Evolutionary conservation across 2,329 filamentous ascomycete species (phyloP).

Genomic region (Alternaria sp.): DNA sequence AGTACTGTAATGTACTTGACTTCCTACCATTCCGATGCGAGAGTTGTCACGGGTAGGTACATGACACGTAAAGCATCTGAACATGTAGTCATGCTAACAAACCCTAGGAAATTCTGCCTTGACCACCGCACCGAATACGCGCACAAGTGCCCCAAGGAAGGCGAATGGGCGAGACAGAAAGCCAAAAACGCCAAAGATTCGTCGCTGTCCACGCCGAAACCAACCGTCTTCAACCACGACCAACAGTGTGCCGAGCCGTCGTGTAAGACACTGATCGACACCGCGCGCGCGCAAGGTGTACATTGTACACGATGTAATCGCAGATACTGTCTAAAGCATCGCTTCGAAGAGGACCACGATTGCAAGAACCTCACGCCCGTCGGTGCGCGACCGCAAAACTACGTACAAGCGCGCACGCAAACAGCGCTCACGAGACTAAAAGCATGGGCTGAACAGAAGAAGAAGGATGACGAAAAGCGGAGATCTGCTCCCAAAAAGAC

Average conservation of each 20-base stretch:
- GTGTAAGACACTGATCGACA: slow-evolving; percentile 77
- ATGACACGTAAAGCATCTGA: neutral
- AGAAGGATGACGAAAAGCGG: slow-evolving; percentile 71
- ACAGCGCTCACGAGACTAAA: slow-evolving; percentile 79
- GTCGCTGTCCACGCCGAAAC: slow-evolving; percentile 54
- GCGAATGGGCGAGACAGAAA: slow-evolving; percentile 64
- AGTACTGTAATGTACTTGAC: slow-evolving; percentile 93
- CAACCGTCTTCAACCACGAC: slow-evolving; percentile 66
- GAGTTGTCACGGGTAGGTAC: slow-evolving; percentile 71
- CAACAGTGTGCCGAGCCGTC: slow-evolving; percentile 72
- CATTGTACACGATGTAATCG: slow-evolving; percentile 76
- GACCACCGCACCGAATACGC: slow-evolving; percentile 88
- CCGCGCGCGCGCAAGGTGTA: slow-evolving; percentile 70
- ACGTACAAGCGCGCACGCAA: slow-evolving; percentile 66
- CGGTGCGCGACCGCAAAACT: slow-evolving; percentile 59
- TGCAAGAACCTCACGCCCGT: slow-evolving; percentile 72
- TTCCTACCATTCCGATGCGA: slow-evolving; percentile 96
- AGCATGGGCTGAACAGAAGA: slow-evolving; percentile 81
- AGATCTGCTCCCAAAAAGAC: slow-evolving; percentile 31
- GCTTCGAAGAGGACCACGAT: slow-evolving; percentile 81
- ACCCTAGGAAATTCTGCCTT: slow-evolving; percentile 78
- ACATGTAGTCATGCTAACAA: slow-evolving; percentile 16
- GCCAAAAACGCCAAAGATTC: slow-evolving; percentile 49
- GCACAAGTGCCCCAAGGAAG: slow-evolving; percentile 72
- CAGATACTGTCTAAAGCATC: slow-evolving; percentile 80